Evolutionary conservation across 495 filamentous ascomycete genomes (phyloP).

Genomic region (Lindgomyces ingoldianus): DNA sequence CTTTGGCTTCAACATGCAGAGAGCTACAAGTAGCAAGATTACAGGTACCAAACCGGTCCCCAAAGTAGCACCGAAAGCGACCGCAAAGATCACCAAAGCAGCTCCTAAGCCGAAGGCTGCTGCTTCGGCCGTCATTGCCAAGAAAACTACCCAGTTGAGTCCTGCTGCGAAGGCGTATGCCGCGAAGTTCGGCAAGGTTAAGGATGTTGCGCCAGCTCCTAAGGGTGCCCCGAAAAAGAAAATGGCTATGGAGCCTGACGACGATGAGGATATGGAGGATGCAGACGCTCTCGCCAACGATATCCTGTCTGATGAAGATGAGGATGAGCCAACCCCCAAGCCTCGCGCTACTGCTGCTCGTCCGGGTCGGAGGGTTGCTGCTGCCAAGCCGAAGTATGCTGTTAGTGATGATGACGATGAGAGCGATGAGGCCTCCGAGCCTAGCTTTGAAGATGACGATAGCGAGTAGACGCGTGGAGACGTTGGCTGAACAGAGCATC

Average conservation of each 20-base stretch:
- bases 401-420: constrained; percentile 55
- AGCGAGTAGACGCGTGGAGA: constrained; percentile 32
- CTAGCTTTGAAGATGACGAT: constrained; percentile 39
- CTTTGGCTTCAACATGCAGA: constrained; percentile 42
- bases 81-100: constrained; percentile 39
- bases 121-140: constrained; percentile 40
- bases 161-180: constrained; percentile 84
- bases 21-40: constrained; percentile 41
- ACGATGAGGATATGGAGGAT: constrained; percentile 40
- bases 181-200: constrained; percentile 65
- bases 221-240: constrained; percentile 40
- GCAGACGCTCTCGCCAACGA: constrained; percentile 58
- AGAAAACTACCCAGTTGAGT: constrained; percentile 59
- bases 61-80: constrained; percentile 44
- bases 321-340: constrained; percentile 45
- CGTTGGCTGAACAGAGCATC: not conserved
- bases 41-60: constrained; percentile 43
- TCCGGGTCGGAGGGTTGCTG: constrained; percentile 56
- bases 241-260: constrained; percentile 50
- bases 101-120: constrained; percentile 40
- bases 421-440: constrained; percentile 37
- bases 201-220: constrained; percentile 21
- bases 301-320: constrained; percentile 55
- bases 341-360: constrained; percentile 48
- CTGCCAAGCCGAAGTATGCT: constrained; percentile 57